phyloP scores from a whole-genome alignment of 768 basidiomycete genomes.

The Lyophyllum shimeji region DNA sequence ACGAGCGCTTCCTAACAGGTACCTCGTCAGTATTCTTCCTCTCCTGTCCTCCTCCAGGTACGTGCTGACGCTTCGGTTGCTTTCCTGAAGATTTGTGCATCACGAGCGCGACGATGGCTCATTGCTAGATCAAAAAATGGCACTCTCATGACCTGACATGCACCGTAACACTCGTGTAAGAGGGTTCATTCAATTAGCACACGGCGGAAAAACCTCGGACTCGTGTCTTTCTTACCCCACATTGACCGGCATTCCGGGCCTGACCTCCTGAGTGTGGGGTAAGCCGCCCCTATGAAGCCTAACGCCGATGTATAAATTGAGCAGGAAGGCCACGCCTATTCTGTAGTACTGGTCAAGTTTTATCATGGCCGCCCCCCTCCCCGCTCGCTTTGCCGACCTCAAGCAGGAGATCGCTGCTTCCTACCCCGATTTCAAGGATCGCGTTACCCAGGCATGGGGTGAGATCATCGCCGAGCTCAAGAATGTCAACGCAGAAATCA shows the following conservation, averaged over 20 bases:
- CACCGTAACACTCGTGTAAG: no score
- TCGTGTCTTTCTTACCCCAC: neutral
- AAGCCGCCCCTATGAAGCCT: neutral
- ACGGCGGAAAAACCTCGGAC: constrained; percentile 8
- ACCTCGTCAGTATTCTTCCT: neutral
- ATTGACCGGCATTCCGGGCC: neutral
- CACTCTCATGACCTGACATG: neutral
- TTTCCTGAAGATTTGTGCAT: neutral
- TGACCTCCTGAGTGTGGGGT: neutral
- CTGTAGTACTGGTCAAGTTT: neutral
- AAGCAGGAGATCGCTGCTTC: constrained; percentile 55
- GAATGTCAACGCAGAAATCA: constrained; percentile 42
- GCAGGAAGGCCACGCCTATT: neutral
- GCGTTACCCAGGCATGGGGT: constrained; percentile 53
- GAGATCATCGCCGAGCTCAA: constrained; percentile 56
- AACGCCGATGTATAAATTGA: neutral
- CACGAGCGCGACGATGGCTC: neutral
- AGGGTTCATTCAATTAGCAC: neutral
- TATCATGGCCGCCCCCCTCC: constrained; percentile 24
- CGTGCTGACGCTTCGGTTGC: no score
- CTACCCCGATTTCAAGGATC: constrained; percentile 51
- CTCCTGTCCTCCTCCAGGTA: neutral
- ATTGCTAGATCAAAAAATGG: neutral
- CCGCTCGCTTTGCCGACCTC: constrained; percentile 55
- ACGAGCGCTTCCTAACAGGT: neutral